Evolutionary conservation across 2,329 filamentous ascomycete genomes (phyloP).

Genomic region (Pseudopithomyces maydicus): DNA sequence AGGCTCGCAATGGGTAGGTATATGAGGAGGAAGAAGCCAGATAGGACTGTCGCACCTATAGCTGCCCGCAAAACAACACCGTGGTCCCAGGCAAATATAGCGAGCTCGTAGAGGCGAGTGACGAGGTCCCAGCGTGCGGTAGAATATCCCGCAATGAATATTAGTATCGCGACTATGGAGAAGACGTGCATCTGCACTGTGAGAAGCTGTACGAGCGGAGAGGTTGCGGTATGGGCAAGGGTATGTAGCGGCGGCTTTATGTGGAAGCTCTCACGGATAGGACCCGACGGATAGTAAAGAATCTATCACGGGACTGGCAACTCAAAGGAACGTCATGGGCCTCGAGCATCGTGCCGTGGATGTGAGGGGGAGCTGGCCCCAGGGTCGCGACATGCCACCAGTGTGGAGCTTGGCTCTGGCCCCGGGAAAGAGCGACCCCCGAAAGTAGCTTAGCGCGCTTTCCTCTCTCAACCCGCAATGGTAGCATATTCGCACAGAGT

Average conservation of each 20-base stretch:
- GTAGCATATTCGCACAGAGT: not conserved
- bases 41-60: slow-evolving; percentile 83
- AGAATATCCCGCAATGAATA: slow-evolving; percentile 99
- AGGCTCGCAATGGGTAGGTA: slow-evolving; percentile 84
- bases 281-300: not conserved
- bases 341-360: slow-evolving; percentile 3
- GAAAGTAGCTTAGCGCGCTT: not conserved
- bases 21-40: slow-evolving; percentile 81
- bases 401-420: not conserved
- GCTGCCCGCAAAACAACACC: slow-evolving; percentile 88
- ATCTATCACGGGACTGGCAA: not conserved
- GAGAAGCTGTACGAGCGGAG: slow-evolving; percentile 22
- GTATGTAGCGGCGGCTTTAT: not conserved
- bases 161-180: slow-evolving; percentile 91
- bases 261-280: not conserved
- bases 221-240: not conserved
- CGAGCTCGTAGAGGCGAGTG: slow-evolving; percentile 93
- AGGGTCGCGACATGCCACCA: not conserved
- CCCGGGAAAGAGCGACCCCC: not conserved
- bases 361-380: not conserved
- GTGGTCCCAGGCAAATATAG: slow-evolving; percentile 98
- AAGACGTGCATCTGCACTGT: slow-evolving; percentile 87
- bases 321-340: not conserved
- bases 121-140: slow-evolving; percentile 99
- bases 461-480: not conserved